Evolutionary conservation across 805 yeast species (phyloP), one percentile per base, ranked within the genome.

Genomic region (Tetrapisispora namnaoensis): DNA sequence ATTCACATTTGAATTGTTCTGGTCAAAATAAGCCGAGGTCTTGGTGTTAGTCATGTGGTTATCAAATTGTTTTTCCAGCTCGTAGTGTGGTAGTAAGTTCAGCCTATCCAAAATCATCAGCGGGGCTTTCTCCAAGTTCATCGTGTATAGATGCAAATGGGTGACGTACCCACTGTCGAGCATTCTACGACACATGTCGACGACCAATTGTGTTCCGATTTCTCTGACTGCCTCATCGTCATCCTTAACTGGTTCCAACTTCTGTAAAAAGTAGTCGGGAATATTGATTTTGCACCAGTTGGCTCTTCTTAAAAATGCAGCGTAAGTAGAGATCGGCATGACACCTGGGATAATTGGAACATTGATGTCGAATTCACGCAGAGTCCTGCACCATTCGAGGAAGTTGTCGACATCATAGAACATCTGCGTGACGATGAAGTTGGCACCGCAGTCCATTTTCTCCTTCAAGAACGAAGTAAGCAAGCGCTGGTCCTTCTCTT

Each of bases 241-340:
- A 54, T 88, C 96, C 65, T 86, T 86, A 56, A 87, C 78, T 14
- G 91, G 88, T 45, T 84, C 89, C 58, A 93, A 74, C 41, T 70
- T 76, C 24, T 78, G 80, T 55, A 80, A 67, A 66, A 90, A 89
- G 44, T 77, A 74, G 51, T 76, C 75, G 3, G 99, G 99, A 51
- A 93, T 75, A 38, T 76, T 68, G 57, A 93, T 82, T 60, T 86
- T 84, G 51, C 95, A 88, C 99, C 99, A 93, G 48, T 80, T 80
- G 18, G 96, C 96, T 65, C 99, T 80, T 71, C 99, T 83, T 53
- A 89, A 67, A 65, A 93, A 93, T 3, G 96, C 80, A 24, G 95
- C 85, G 68, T 91, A 90, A 3, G 96, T 87, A n/a, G 95, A 82
- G 50, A 93, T 90, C 21, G 99, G 99, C 99, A 93, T 93, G 67